A percentile compares a stretch with the other conserved stretches of the same genome.
Evolutionary conservation across 176 grass and related monocot genomes (phyloP).

Genomic region (Eragrostis nindensis): DNA sequence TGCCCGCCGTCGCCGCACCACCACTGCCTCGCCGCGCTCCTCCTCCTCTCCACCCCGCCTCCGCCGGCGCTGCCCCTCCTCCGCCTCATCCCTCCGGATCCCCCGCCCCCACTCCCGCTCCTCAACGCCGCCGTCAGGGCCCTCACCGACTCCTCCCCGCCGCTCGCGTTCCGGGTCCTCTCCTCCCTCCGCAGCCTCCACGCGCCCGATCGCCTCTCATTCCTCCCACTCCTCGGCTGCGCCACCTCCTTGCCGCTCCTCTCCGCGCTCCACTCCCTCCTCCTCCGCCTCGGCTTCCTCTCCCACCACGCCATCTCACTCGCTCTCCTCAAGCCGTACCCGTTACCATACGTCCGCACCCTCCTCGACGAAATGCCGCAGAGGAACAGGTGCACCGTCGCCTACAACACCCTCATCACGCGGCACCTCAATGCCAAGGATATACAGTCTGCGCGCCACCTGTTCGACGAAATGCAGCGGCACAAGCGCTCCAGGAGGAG

Average conservation of each 20-base stretch:
- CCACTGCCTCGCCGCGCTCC: conserved; percentile 47
- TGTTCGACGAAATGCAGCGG: conserved; percentile 63
- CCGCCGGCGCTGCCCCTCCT: conserved; percentile 3
- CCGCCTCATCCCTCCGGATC: conserved; percentile 31
- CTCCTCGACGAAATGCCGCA: conserved; percentile 44
- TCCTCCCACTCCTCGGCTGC: conserved; percentile 48
- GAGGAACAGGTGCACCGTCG: conserved; percentile 39
- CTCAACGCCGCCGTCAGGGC: conserved; percentile 59
- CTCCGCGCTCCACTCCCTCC: conserved; percentile 45
- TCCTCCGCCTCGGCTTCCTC: conserved; percentile 49
- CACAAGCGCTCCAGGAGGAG: conserved; percentile 45
- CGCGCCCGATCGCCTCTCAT: conserved; percentile 36
- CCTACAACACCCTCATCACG: conserved; percentile 51
- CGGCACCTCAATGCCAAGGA: conserved; percentile 23
- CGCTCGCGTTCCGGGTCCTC: conserved; percentile 32
- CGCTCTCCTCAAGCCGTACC: conserved; percentile 43
- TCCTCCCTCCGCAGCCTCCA: conserved; percentile 42
- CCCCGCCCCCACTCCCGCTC: conserved; percentile 40
- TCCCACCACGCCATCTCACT: conserved; percentile 49
- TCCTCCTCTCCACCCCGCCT: conserved; percentile 48
- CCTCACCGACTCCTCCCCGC: conserved; percentile 31
- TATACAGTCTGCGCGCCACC: conserved; percentile 14
- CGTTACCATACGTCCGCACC: background rate
- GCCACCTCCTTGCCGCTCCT: conserved; percentile 28
- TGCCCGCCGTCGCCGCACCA: conserved; percentile 45